Base-by-base conservation (phyloP, 352 stramenopile genomes). In the Thraustochytrium sp. region DNA sequence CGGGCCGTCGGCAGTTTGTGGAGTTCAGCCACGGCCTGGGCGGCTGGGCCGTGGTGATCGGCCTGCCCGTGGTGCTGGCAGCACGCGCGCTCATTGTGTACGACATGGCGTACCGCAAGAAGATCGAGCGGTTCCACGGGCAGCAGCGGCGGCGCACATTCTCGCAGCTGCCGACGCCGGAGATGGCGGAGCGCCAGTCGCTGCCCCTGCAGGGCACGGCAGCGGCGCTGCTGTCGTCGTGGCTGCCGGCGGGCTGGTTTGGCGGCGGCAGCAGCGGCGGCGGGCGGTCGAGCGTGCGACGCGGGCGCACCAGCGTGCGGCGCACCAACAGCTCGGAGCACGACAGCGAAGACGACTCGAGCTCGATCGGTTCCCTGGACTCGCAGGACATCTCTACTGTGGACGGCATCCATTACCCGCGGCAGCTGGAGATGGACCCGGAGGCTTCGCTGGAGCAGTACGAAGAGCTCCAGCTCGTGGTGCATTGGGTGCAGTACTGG, bases 401-500 rank as follows among this genome's bases (percentile, higher is more conserved):
- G 42, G 68, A 72, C 31, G 68, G 68, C 13, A 84, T 84, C 31
- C 54, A 83, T 23, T 84, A 84, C 49, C 59, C 75, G 34, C 38
- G 55, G 21, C 61, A 61, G 37, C 61, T 84, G 23, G 75, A 84
- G 38, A 76, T 49, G 23, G 75, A 84, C 44, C 55, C 55, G 16
- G 37, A 84, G 26, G 61, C 55, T 9, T 76, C 26, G 1, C 61
- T 76, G 8, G 75, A 84, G 36, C 75, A 82, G 54, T 84, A 76
- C 38, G 75, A 76, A 8, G 75, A 84, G 38, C 46, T 84, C 31
- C 75, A 84, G 26, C 26, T 9, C 29, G 75, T 84, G 37, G 13
- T 76, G 18, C 84, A 73, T n/a, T 84, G 75, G 75, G 29, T 84
- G 4, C 55, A 84, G 75, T 84, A 84, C 61, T 84, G 75, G 75